Percentiles rank a stretch among this genome's conserved stretches.
phyloP scores from a whole-genome alignment of 352 stramenopile genomes.

The Pythium aristosporum region DNA sequence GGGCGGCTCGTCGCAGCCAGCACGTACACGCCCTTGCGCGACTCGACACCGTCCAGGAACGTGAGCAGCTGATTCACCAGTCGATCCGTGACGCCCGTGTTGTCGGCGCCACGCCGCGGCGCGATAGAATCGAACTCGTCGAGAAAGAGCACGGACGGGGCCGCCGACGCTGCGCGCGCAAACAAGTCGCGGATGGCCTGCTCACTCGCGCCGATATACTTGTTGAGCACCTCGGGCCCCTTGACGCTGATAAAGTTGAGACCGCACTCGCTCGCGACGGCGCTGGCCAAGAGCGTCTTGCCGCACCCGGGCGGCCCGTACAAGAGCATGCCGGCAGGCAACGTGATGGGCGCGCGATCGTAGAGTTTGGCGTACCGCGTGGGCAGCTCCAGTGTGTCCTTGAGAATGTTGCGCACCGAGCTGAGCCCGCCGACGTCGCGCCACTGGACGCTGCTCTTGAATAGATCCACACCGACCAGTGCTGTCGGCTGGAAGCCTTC shows the following conservation, averaged over 20 bases:
- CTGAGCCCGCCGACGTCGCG: conserved; percentile 83
- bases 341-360: conserved; percentile 77
- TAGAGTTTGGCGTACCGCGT: conserved; percentile 81
- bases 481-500: conserved; percentile 81
- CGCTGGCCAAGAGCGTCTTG: conserved; percentile 87
- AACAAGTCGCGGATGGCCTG: conserved; percentile 89
- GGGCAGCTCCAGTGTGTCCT: conserved; percentile 88
- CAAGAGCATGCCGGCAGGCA: conserved; percentile 84
- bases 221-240: conserved; percentile 88
- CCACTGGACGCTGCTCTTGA: conserved; percentile 88
- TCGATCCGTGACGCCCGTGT: conserved; percentile 95
- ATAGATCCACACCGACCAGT: conserved; percentile 76
- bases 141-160: conserved; percentile 81
- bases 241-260: conserved; percentile 92
- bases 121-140: conserved; percentile 96
- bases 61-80: conserved; percentile 98
- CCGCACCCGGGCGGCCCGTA: conserved; percentile 91
- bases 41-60: conserved; percentile 96
- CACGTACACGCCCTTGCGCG: conserved; percentile 90
- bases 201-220: conserved; percentile 90
- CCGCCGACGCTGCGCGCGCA: conserved; percentile 62
- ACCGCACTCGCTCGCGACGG: conserved; percentile 83
- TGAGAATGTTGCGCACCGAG: conserved; percentile 79
- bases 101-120: conserved; percentile 90
- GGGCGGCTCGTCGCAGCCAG: conserved; percentile 95